These are phyloP conservation scores for Colletotrichum horii DNA, from an alignment of 2,329 filamentous ascomycete species.

Conservation along the genomic window DNA sequence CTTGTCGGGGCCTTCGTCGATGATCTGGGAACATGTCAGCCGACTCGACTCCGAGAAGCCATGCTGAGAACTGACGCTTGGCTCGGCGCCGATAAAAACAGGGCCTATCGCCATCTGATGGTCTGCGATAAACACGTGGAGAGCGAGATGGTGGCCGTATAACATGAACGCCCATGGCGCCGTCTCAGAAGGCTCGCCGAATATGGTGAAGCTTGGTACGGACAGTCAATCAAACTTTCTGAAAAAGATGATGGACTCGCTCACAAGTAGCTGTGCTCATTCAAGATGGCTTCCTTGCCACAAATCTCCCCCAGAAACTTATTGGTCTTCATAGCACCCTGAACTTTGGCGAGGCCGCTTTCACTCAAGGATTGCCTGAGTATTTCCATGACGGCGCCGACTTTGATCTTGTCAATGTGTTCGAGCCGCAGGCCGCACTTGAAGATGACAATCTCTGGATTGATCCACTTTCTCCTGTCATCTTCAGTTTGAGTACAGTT, in stretches of 20 bases:
- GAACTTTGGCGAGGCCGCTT: background rate
- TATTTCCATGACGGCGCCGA: background rate
- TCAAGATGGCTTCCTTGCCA: background rate
- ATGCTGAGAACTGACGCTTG: background rate
- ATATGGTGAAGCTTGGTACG: background rate
- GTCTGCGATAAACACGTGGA: background rate
- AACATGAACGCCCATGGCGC: background rate
- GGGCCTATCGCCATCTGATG: background rate
- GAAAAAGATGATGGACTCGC: background rate
- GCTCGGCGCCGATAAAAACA: background rate
- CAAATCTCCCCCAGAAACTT: background rate
- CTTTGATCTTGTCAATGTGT: background rate
- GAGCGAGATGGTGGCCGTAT: background rate
- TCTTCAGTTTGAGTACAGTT: background rate
- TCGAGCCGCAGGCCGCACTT: background rate
- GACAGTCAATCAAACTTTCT: background rate
- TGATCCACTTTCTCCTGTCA: background rate
- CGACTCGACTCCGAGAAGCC: background rate
- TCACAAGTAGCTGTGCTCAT: background rate
- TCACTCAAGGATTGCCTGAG: background rate
- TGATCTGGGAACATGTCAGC: background rate
- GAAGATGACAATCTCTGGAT: background rate
- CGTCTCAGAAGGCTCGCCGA: background rate
- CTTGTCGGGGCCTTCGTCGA: background rate
- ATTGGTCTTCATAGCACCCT: background rate